Conservation (phyloP, 2,329 filamentous ascomycete species). For the Pseudopithomyces chartarum region DNA sequence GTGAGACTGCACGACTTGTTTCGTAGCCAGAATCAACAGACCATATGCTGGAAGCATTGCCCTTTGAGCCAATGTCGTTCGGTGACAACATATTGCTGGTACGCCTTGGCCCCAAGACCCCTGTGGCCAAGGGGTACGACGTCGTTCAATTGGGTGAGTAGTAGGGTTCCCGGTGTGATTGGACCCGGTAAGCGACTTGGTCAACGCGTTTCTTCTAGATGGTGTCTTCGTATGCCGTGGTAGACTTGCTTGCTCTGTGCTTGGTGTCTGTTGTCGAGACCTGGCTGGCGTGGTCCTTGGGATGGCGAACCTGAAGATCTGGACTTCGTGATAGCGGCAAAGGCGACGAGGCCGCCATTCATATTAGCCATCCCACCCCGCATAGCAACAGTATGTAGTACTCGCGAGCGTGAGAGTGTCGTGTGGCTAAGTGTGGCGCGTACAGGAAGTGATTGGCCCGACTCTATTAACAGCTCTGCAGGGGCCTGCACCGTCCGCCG, state of each 20-base stretch:
- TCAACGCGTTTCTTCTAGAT: neutral
- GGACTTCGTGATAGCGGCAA: slow-evolving; percentile 1
- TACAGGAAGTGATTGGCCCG: slow-evolving; percentile 3
- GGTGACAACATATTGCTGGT: slow-evolving; percentile 30
- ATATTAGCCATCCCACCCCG: slow-evolving; percentile 11
- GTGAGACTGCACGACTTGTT: slow-evolving; percentile 17
- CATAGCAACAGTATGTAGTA: slow-evolving; percentile 5
- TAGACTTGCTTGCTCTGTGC: neutral
- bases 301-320: slow-evolving; percentile 2
- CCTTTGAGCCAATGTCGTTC: slow-evolving; percentile 22
- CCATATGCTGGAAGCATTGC: slow-evolving; percentile 34
- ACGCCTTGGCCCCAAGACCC: neutral
- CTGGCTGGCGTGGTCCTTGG: neutral
- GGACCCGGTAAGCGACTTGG: slow-evolving; percentile 1
- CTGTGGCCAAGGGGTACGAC: neutral
- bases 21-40: slow-evolving; percentile 42
- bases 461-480: slow-evolving; percentile 5
- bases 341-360: slow-evolving; percentile 9
- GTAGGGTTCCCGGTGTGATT: slow-evolving; percentile 5
- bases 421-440: slow-evolving; percentile 10
- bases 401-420: slow-evolving; percentile 1
- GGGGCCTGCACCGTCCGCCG: slow-evolving; percentile 2
- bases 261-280: neutral
- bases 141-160: neutral
- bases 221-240: neutral